Evolutionary conservation across 2,329 filamentous ascomycete genomes (phyloP), one percentile per base, ranked within the genome.

Genomic region (Stagonosporopsis rhizophila): DNA sequence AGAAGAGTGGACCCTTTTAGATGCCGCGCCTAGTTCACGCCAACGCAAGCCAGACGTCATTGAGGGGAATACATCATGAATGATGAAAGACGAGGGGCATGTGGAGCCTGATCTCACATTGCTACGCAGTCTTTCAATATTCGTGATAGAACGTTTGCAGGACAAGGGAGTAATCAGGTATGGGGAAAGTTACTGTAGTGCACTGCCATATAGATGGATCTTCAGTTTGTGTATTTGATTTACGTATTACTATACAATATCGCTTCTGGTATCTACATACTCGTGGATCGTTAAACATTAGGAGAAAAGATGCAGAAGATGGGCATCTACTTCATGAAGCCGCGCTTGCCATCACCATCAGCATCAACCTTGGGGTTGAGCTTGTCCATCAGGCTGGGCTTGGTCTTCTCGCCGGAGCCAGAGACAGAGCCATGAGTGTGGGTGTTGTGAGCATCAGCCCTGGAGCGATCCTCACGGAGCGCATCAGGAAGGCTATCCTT

Each of bases 311-410:
- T 7, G 20, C 2, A n/a, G n/a, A 11, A 39, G 4, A 2, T 8
- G 2, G 2, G 27, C 25, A 61, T 62, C 63, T 79, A 84, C 47
- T 79, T 72, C 80, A 84, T 82, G 60, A 85, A 84, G 2, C 83
- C 83, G 25, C 75, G 72, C 77, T 85, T 83, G 55, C 84, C 84
- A 71, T 87, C 83, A 35, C 80, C 75, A 60, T 85, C 77, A 25
- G 83, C 59, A 64, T 86, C 83, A 37, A 75, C 60, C 54, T 66
- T 58, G 2, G 84, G 83, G 73, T 87, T 86, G 34, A 86, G 56
- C 67, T 80, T 82, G 53, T 85, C 78, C 72, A 83, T 68, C 57
- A 87, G 59, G 15, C 76, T 74, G 1, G 82, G 77, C 74, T 84
- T 84, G 32, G 48, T 55, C 30, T 56, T 44, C 37, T 56, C 47